A percentile compares a stretch with the other conserved stretches of the same genome.
Conservation (phyloP, 352 stramenopile species). For the Thalassiosira mediterranea region DNA sequence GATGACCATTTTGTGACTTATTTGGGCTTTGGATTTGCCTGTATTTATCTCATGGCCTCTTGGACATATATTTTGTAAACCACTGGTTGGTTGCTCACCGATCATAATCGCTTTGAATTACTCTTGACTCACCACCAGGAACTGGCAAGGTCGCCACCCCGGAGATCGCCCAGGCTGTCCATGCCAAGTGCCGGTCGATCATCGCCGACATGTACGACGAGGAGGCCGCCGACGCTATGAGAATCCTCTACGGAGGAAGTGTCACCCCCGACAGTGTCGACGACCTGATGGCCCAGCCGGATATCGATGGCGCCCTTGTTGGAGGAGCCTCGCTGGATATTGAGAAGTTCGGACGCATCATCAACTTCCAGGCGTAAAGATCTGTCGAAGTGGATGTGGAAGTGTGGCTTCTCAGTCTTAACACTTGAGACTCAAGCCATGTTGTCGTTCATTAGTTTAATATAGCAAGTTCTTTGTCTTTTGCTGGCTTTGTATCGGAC, state of each 20-base stretch:
- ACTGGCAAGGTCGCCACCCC: slow-evolving; percentile 91
- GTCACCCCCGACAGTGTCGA: slow-evolving; percentile 94
- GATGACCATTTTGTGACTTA: no score
- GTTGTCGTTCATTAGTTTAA: no score
- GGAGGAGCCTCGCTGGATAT: slow-evolving; percentile 96
- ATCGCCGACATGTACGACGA: slow-evolving; percentile 82
- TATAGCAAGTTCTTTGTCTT: no score
- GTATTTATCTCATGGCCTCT: no score
- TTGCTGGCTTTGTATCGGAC: no score
- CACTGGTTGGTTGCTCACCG: no score
- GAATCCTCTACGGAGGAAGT: slow-evolving; percentile 97
- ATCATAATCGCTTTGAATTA: no score
- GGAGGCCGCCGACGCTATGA: slow-evolving; percentile 88
- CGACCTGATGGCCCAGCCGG: slow-evolving; percentile 92
- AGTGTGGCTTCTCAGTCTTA: not conserved
- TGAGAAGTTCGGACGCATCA: slow-evolving; percentile 96
- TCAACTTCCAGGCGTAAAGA: slow-evolving; percentile 84
- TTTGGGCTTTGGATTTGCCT: no score
- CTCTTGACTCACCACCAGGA: no score
- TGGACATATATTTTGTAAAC: no score
- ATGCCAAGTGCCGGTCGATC: slow-evolving; percentile 70
- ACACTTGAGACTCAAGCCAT: not conserved
- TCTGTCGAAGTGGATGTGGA: slow-evolving; percentile 20
- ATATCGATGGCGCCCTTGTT: slow-evolving; percentile 99
- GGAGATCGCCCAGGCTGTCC: slow-evolving; percentile 90